Evolutionary conservation across 768 basidiomycete species (phyloP).

Genomic region (Calocera cornea): DNA sequence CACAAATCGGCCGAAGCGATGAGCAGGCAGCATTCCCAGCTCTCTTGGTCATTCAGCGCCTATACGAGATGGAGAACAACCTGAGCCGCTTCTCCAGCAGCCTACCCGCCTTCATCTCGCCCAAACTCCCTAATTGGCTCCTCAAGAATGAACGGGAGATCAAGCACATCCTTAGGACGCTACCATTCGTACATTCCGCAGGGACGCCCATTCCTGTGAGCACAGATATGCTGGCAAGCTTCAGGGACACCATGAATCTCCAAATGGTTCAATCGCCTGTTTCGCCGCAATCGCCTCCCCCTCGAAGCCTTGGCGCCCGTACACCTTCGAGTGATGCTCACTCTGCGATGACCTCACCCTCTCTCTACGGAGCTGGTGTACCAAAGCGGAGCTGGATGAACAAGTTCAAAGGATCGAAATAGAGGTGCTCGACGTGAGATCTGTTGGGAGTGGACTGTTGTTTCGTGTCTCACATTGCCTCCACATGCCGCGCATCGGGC

Average conservation of each 20-base stretch:
- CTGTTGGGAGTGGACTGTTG: too few species aligned
- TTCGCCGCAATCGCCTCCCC: not conserved
- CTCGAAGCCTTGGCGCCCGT: not conserved
- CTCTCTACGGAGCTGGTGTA: too few species aligned
- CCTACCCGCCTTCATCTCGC: not conserved
- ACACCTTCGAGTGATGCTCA: not conserved
- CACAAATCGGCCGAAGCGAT: not conserved
- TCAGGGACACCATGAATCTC: not conserved
- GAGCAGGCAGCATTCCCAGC: not conserved
- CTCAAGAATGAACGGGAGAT: not conserved
- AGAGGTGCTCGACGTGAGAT: too few species aligned
- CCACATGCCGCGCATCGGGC: too few species aligned
- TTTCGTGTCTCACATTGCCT: too few species aligned
- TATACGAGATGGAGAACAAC: not conserved
- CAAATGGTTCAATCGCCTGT: not conserved
- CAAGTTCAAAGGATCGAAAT: not conserved
- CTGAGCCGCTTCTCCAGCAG: not conserved
- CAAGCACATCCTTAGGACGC: not conserved
- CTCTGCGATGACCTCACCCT: too few species aligned
- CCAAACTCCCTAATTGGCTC: not conserved
- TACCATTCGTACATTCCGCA: not conserved
- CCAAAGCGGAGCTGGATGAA: too few species aligned
- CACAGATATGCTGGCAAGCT: not conserved
- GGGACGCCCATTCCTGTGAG: not conserved
- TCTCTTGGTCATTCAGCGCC: not conserved